Conservation (phyloP, 2,329 filamentous ascomycete species). For the Talaromyces sp. region DNA sequence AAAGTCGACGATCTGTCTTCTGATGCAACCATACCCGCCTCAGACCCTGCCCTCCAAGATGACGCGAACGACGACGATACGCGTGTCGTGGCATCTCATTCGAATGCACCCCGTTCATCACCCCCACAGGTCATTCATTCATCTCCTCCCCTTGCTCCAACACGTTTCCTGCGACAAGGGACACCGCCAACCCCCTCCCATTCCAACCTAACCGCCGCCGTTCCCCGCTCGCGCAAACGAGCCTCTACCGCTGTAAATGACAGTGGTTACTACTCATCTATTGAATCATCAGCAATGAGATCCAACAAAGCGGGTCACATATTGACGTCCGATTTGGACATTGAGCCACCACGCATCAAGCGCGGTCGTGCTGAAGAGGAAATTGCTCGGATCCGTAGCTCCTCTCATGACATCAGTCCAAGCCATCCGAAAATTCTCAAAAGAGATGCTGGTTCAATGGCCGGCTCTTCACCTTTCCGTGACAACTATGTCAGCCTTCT, state of each 20-base stretch:
- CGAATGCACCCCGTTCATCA: constrained; percentile 37
- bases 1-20: constrained; percentile 59
- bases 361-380: constrained; percentile 91
- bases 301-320: constrained; percentile 60
- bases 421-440: constrained; percentile 44
- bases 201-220: constrained; percentile 57
- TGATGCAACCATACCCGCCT: constrained; percentile 70
- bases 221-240: constrained; percentile 63
- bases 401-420: constrained; percentile 81
- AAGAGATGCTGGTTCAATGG: constrained; percentile 27
- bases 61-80: constrained; percentile 44
- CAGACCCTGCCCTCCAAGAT: constrained; percentile 58
- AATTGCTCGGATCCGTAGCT: constrained; percentile 86
- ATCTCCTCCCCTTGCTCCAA: constrained; percentile 73
- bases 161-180: constrained; percentile 55
- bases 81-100: constrained; percentile 18
- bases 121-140: constrained; percentile 65
- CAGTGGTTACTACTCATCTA: constrained; percentile 93
- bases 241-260: constrained; percentile 76
- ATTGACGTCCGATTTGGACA: constrained; percentile 67
- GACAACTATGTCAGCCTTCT: constrained; percentile 54
- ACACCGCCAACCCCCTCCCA: constrained; percentile 68
- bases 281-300: constrained; percentile 83
- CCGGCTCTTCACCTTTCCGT: constrained; percentile 65
- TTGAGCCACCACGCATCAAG: constrained; percentile 74